Evolutionary conservation across 2,329 filamentous ascomycete species (phyloP).

Genomic region (Davidsoniella australis): DNA sequence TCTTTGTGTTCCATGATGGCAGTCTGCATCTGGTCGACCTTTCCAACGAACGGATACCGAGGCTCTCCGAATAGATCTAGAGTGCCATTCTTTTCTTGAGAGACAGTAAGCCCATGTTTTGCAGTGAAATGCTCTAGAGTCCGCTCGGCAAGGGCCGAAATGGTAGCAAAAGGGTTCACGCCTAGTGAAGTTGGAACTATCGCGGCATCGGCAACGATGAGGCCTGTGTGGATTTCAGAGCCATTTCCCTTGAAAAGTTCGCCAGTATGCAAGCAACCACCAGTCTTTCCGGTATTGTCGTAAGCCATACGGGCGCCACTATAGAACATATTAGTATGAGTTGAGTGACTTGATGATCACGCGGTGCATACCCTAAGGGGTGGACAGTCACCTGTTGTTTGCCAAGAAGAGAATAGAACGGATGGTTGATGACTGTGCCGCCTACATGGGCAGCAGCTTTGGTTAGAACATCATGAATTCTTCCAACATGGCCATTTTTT

Average conservation of each 20-base stretch:
- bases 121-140: slow-evolving; percentile 35
- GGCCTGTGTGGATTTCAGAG: slow-evolving; percentile 33
- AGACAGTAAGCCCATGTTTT: slow-evolving; percentile 26
- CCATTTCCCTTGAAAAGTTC: slow-evolving; percentile 39
- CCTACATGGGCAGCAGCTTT: slow-evolving; percentile 40
- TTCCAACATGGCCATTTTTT: slow-evolving; percentile 34
- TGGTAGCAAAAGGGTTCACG: slow-evolving; percentile 53
- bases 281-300: slow-evolving; percentile 37
- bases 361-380: slow-evolving; percentile 36
- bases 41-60: slow-evolving; percentile 18
- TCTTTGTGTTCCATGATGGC: slow-evolving; percentile 21
- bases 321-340: slow-evolving; percentile 1
- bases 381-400: slow-evolving; percentile 47
- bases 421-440: slow-evolving; percentile 41
- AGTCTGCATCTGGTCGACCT: slow-evolving; percentile 5
- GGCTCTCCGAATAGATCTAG: slow-evolving; percentile 40
- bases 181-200: slow-evolving; percentile 44
- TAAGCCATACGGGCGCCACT: slow-evolving; percentile 45
- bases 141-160: slow-evolving; percentile 50
- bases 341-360: neutral
- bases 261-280: slow-evolving; percentile 44
- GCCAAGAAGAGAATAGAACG: slow-evolving; percentile 37
- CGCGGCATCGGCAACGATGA: slow-evolving; percentile 45
- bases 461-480: slow-evolving; percentile 33
- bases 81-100: slow-evolving; percentile 27